Conservation (phyloP, 495 filamentous ascomycete genomes). For the Achaetomiella virescens region DNA sequence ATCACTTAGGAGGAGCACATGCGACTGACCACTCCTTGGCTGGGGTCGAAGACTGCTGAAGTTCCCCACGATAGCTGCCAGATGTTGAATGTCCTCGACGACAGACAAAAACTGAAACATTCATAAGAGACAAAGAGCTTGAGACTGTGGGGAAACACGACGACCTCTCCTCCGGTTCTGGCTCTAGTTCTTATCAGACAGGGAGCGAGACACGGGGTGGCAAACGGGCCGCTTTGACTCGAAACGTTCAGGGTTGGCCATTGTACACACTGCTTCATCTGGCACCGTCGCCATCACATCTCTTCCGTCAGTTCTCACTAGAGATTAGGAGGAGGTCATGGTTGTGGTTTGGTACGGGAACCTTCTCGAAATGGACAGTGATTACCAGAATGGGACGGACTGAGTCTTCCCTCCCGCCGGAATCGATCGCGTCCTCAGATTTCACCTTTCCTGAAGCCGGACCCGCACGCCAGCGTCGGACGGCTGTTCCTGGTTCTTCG, state of each 20-base stretch:
- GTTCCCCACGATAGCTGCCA: neutral
- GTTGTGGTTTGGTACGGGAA: slow-evolving; percentile 5
- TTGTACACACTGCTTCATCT: neutral
- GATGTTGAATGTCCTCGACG: too few species aligned
- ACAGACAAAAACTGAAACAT: too few species aligned
- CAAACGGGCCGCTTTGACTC: neutral
- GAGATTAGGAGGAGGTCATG: neutral
- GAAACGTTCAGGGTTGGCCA: neutral
- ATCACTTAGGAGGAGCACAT: neutral
- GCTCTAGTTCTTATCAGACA: neutral
- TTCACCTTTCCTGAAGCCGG: neutral
- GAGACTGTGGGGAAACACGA: neutral
- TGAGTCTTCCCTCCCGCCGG: slow-evolving; percentile 10
- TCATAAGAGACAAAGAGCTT: too few species aligned
- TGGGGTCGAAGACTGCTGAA: neutral
- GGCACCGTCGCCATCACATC: neutral
- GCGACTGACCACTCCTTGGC: neutral
- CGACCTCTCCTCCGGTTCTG: neutral
- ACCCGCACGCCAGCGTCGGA: neutral
- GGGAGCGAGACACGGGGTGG: neutral
- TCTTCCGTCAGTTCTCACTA: slow-evolving; percentile 4
- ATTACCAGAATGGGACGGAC: slow-evolving; percentile 12
- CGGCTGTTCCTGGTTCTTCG: neutral
- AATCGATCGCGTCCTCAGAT: neutral
- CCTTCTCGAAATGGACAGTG: slow-evolving; percentile 18